These are phyloP conservation scores for Melampsora larici-populina DNA, from an alignment of 1,284 basidiomycete species.

Conservation along the genomic window DNA sequence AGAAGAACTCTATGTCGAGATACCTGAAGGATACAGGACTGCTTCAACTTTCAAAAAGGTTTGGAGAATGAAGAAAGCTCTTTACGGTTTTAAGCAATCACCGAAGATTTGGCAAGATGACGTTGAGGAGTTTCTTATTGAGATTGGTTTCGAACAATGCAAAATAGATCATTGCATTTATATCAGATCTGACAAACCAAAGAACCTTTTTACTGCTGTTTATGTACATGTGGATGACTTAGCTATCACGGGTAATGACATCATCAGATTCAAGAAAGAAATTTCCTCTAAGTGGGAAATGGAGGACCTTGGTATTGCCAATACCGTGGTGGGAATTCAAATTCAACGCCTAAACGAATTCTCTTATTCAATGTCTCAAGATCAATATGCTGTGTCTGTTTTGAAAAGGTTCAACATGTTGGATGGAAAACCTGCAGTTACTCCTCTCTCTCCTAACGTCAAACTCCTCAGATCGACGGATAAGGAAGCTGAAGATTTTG, in stretches of 20 bases:
- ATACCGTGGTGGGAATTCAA: too few relatives aligned
- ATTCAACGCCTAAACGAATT: too few relatives aligned
- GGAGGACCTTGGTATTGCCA: too few relatives aligned
- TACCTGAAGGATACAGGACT: neutral
- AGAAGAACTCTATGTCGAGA: neutral
- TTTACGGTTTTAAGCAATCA: neutral
- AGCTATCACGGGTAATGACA: neutral
- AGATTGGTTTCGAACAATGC: neutral
- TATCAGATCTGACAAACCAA: too few relatives aligned
- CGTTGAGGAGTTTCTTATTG: neutral
- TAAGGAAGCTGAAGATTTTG: conserved; percentile 3
- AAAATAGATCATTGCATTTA: neutral
- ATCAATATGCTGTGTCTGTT: too few relatives aligned
- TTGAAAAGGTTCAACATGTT: too few relatives aligned
- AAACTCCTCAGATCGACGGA: neutral
- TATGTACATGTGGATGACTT: neutral
- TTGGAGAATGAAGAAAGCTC: neutral
- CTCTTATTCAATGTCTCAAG: too few relatives aligned
- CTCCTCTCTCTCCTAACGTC: too few relatives aligned
- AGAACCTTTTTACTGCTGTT: too few relatives aligned
- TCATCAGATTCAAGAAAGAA: too few relatives aligned
- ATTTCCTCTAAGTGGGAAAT: too few relatives aligned
- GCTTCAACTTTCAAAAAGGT: neutral
- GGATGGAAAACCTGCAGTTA: too few relatives aligned
- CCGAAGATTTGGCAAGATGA: neutral